A percentile compares a stretch with the other conserved stretches of the same genome.
These are phyloP conservation scores for Endotrypanum monterogeii DNA, from an alignment of 208 protist species.

Conservation along the genomic window DNA sequence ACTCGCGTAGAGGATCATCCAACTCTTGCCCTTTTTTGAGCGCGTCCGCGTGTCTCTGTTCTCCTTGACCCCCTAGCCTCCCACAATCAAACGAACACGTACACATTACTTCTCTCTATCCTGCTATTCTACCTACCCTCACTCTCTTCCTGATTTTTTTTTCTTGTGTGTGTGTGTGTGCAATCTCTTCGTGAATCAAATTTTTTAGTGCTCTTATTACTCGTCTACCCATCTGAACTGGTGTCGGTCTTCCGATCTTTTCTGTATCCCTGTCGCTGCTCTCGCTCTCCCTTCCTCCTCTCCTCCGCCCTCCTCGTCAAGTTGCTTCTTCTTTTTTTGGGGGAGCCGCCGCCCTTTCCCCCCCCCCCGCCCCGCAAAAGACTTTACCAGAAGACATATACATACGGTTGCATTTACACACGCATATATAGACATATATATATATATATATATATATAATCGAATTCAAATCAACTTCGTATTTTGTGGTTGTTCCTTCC, in stretches of 20 bases:
- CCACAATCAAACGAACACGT: no score
- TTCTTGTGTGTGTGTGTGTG: not conserved
- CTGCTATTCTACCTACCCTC: conserved; percentile 11
- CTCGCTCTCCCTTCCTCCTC: not conserved
- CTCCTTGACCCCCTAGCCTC: not conserved
- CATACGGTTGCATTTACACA: no score
- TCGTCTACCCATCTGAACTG: not conserved
- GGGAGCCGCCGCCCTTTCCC: no score
- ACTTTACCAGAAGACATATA: no score
- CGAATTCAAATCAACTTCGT: not conserved
- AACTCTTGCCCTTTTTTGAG: no score
- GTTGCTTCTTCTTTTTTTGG: conserved; percentile 7
- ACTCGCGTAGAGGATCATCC: not conserved
- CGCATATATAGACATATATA: not conserved
- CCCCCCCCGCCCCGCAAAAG: no score
- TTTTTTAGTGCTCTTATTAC: not conserved
- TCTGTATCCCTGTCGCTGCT: not conserved
- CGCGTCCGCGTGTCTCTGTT: not conserved
- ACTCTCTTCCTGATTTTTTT: not conserved
- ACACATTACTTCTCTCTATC: not conserved
- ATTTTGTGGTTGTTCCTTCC: not conserved
- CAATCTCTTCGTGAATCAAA: not conserved
- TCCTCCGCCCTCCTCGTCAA: no score
- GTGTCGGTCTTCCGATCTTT: not conserved
- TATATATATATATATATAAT: not conserved